phyloP scores from a whole-genome alignment of 2,329 filamentous ascomycete genomes.

The Byssothecium circinans region DNA sequence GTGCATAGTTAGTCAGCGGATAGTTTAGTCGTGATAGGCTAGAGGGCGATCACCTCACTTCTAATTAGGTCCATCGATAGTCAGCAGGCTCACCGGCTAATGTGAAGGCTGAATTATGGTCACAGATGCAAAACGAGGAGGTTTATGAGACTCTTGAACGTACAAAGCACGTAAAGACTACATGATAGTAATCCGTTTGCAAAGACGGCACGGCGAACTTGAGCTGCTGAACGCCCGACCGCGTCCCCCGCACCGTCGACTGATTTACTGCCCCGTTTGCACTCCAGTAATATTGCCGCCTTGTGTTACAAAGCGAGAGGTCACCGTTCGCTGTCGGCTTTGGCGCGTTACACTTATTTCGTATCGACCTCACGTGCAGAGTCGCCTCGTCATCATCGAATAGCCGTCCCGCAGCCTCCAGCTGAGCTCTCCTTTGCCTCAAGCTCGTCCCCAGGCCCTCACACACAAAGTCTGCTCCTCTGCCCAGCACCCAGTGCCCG shows the following conservation, averaged over 20 bases:
- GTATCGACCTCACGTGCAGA: neutral
- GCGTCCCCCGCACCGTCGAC: neutral
- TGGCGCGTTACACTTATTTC: constrained; percentile 1
- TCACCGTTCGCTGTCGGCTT: neutral
- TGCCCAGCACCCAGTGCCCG: neutral
- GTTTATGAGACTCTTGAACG: no score
- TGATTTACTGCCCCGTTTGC: neutral
- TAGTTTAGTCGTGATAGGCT: neutral
- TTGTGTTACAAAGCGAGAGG: constrained; percentile 1
- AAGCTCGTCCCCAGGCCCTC: neutral
- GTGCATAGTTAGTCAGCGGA: neutral
- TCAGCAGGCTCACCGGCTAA: no score
- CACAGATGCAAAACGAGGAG: no score
- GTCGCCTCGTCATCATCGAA: neutral
- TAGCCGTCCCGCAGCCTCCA: neutral
- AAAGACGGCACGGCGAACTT: no score
- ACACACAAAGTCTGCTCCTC: neutral
- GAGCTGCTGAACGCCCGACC: no score
- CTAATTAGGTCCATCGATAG: no score
- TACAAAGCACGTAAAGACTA: no score
- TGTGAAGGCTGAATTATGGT: no score
- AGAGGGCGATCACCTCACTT: no score
- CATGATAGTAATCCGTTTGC: no score
- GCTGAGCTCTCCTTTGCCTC: neutral
- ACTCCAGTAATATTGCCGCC: neutral